Conservation (phyloP, 352 stramenopile species). For the Pythium vanterpoolii region DNA sequence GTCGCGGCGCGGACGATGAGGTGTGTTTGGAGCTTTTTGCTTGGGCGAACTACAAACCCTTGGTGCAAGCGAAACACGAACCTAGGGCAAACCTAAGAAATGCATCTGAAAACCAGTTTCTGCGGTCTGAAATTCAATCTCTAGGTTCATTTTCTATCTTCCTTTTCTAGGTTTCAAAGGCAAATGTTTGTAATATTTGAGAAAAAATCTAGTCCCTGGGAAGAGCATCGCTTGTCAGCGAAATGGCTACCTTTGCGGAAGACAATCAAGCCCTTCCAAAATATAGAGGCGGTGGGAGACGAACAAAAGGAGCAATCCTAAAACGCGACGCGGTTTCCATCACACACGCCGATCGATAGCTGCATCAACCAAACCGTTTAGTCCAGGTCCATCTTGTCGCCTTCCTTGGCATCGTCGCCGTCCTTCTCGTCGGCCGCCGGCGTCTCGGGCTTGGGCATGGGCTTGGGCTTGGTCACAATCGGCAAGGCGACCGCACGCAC, state of each 20-base stretch:
- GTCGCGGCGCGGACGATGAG: neutral
- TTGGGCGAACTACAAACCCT: neutral
- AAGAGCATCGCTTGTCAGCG: neutral
- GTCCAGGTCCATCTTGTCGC: slow-evolving; percentile 87
- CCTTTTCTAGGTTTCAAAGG: neutral
- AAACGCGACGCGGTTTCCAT: neutral
- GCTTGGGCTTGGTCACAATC: slow-evolving; percentile 97
- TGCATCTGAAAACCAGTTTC: neutral
- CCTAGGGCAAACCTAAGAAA: slow-evolving; percentile 7
- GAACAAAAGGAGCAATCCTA: neutral
- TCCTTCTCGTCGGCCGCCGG: slow-evolving; percentile 43
- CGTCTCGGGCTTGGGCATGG: slow-evolving; percentile 73
- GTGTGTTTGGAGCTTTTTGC: slow-evolving; percentile 1
- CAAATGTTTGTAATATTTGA: neutral
- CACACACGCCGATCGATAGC: neutral
- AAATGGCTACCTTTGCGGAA: slow-evolving; percentile 20
- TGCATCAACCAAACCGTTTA: slow-evolving; percentile 30
- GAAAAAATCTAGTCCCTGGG: slow-evolving; percentile 1
- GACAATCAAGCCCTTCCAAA: slow-evolving; percentile 23
- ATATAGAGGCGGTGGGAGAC: slow-evolving; percentile 3
- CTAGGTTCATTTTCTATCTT: no score
- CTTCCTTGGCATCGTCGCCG: slow-evolving; percentile 37
- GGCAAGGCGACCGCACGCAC: slow-evolving; percentile 88
- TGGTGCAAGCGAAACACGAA: neutral
- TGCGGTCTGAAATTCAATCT: no score